A percentile compares a stretch with the other conserved stretches of the same genome.
Conservation (phyloP, 768 basidiomycete species). For the Termitomyces sp. region DNA sequence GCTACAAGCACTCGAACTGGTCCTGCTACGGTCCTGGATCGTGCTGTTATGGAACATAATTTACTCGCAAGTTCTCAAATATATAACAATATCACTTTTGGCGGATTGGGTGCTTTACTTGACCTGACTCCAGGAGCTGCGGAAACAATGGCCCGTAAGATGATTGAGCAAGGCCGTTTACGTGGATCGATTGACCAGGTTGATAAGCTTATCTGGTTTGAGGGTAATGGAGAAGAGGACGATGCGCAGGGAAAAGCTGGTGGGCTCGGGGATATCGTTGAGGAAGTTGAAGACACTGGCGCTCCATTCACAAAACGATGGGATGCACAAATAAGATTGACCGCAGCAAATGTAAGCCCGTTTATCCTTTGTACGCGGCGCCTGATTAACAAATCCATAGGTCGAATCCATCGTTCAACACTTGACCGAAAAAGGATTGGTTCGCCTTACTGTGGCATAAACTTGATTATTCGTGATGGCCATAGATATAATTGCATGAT, state of each 20-base stretch:
- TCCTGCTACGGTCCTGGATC: slow-evolving; percentile 92
- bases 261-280: slow-evolving; percentile 85
- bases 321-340: slow-evolving; percentile 90
- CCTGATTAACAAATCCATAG: slow-evolving; percentile 27
- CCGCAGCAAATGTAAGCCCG: slow-evolving; percentile 71
- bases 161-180: slow-evolving; percentile 96
- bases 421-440: slow-evolving; percentile 66
- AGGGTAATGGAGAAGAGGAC: slow-evolving; percentile 80
- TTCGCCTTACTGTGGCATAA: slow-evolving; percentile 29
- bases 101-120: slow-evolving; percentile 85
- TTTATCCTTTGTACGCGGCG: slow-evolving; percentile 1
- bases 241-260: slow-evolving; percentile 93
- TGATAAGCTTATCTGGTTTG: slow-evolving; percentile 91
- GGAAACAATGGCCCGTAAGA: slow-evolving; percentile 95
- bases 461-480: slow-evolving; percentile 13
- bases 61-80: slow-evolving; percentile 94
- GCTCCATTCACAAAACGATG: slow-evolving; percentile 91
- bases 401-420: slow-evolving; percentile 87
- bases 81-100: slow-evolving; percentile 96
- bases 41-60: slow-evolving; percentile 99
- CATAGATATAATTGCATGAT: slow-evolving; percentile 23
- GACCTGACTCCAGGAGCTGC: slow-evolving; percentile 90
- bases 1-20: slow-evolving; percentile 76
- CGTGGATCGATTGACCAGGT: slow-evolving; percentile 96
- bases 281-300: slow-evolving; percentile 82